These are phyloP conservation scores for Allium fistulosum DNA, from an alignment of 106 monocot species.

Conservation along the genomic window DNA sequence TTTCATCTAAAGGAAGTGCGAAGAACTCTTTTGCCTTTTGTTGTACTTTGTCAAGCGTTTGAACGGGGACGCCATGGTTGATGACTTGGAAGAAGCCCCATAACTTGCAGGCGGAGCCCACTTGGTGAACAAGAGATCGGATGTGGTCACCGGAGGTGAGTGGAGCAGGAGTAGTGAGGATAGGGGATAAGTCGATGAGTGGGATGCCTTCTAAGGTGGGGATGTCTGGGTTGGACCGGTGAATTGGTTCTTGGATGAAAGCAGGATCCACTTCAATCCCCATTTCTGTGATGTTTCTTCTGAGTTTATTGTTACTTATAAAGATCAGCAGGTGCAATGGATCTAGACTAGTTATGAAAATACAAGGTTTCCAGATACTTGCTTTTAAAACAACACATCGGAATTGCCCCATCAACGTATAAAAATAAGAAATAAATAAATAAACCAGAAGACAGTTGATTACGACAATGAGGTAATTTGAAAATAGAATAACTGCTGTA, in stretches of 20 bases:
- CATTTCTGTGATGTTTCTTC: not conserved
- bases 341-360: no score
- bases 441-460: no score
- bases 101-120: slow-evolving; percentile 19
- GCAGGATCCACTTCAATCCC: slow-evolving; percentile 23
- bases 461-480: no score
- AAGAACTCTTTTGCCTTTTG: slow-evolving; percentile 20
- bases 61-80: slow-evolving; percentile 27
- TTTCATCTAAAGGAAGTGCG: slow-evolving; percentile 21
- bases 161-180: slow-evolving; percentile 3
- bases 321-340: no score
- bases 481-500: no score
- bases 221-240: slow-evolving; percentile 27
- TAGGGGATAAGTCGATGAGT: slow-evolving; percentile 23
- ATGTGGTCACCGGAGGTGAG: not conserved
- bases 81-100: slow-evolving; percentile 40
- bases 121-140: slow-evolving; percentile 3
- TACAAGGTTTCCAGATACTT: no score
- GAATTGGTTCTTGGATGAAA: slow-evolving; percentile 26
- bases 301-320: no score
- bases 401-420: no score
- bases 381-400: no score
- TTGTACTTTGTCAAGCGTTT: slow-evolving; percentile 1
- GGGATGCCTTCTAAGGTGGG: slow-evolving; percentile 18
- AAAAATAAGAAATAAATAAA: no score